Evolutionary conservation across 176 grass and related monocot genomes (phyloP), one percentile per base, ranked within the genome.

Genomic region (Tillandsia fasciculata): DNA sequence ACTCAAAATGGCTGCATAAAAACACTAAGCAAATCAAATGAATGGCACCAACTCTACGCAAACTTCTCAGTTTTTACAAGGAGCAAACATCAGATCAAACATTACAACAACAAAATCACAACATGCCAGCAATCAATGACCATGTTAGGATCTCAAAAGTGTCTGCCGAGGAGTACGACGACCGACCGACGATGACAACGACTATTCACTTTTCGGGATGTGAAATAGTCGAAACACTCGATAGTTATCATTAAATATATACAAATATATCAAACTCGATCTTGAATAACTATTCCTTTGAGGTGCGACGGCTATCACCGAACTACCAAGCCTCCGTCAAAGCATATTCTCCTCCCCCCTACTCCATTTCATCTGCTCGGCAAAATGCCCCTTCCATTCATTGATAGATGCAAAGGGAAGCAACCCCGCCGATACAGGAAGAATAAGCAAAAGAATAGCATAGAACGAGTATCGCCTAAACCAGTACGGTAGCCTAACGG

Each of bases 381-480:
- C 51, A 22, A 93, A 84, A 75, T 99, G 94, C 22, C 51, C 65
- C 64, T 51, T 70, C 94, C 94, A 93, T 3, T 80, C 75, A 67
- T 20, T 70, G 52, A 90, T 8, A 33, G 86, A 85, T 69, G 90
- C 94, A 80, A 99, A 99, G 10, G 94, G 90, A 20, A 99, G 69
- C n/a, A 99, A 81, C 48, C 94, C 94, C 52, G 75, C 79, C 3
- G 76, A 87, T 29, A 70, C 56, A 5, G 94, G 94, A 51, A 93
- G 69, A 70, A 99, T 49, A 69, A 88, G 52, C 67, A 88, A 76
- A 75, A 90, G 69, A 48, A 79, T 23, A 74, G 71, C 15, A 76
- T 88, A 99, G 82, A 99, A 88, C 59, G 74, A 22, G 64, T 72
- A 93, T 22, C 94, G 78, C 49, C 82, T 71, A 67, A 90, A 57